These are phyloP conservation scores for Xylariaceae sp. DNA, from an alignment of 2,329 filamentous ascomycete genomes.

Conservation along the genomic window DNA sequence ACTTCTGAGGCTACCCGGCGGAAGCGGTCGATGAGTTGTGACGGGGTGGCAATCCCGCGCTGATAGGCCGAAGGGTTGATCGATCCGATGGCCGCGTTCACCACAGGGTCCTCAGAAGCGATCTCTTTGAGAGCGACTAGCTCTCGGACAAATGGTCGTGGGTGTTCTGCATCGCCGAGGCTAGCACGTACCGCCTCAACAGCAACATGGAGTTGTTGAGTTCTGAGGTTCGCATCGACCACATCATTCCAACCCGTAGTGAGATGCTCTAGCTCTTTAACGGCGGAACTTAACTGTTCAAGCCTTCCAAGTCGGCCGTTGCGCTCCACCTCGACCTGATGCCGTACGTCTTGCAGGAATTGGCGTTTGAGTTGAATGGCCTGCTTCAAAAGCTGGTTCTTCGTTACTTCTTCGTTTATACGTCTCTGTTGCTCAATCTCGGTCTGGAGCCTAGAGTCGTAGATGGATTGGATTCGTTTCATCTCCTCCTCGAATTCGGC, in stretches of 20 bases:
- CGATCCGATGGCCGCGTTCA: slow-evolving; percentile 90
- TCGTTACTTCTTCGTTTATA: slow-evolving; percentile 73
- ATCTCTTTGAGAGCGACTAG: slow-evolving; percentile 93
- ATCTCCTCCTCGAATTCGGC: slow-evolving; percentile 85
- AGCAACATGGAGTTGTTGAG: slow-evolving; percentile 92
- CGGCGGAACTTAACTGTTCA: slow-evolving; percentile 67
- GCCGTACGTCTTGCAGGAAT: slow-evolving; percentile 71
- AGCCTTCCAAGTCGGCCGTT: slow-evolving; percentile 81
- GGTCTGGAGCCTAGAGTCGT: slow-evolving; percentile 71
- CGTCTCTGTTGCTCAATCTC: slow-evolving; percentile 75
- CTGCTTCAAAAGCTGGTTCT: slow-evolving; percentile 85
- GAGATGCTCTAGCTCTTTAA: slow-evolving; percentile 79
- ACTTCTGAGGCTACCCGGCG: slow-evolving; percentile 87
- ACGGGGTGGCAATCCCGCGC: slow-evolving; percentile 73
- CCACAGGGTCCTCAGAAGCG: slow-evolving; percentile 73
- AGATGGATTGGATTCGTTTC: slow-evolving; percentile 67
- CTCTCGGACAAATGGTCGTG: slow-evolving; percentile 84
- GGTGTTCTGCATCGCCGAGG: slow-evolving; percentile 66
- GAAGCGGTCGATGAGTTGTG: slow-evolving; percentile 93
- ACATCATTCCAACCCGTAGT: slow-evolving; percentile 87
- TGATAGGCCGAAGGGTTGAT: slow-evolving; percentile 95
- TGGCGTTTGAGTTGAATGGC: slow-evolving; percentile 81
- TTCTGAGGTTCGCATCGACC: slow-evolving; percentile 83
- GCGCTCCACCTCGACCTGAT: slow-evolving; percentile 82
- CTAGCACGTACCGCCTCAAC: slow-evolving; percentile 87